Base-by-base conservation (phyloP, 768 basidiomycete genomes). In the Pleurotus pulmonarius region DNA sequence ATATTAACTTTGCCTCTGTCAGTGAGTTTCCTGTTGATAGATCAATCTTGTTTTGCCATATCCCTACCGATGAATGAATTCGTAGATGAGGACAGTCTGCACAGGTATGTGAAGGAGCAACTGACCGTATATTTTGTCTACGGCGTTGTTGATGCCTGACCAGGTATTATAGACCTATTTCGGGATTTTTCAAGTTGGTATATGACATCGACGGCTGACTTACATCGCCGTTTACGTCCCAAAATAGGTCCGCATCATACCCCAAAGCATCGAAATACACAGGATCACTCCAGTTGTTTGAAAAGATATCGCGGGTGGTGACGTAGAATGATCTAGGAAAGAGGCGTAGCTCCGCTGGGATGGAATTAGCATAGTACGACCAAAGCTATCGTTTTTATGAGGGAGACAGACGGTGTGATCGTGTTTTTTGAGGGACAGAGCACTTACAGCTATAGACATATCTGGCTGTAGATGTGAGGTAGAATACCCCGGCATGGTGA, bases 311-410 rank as follows among this genome's bases (percentile, higher is more conserved):
- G 22, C 65, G 64, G 1, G 74, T 75, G 15, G 62, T 72, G 5
- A 75, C 71, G 56, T 67, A 75, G 61, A 75, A 75, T 4, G 73
- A 72, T 13, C 74, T 64, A 22, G 74, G 74, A 55, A 75, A 74
- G 18, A 73, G 63, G 18, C 73, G 63, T 16, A 72, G 60, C 59
- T 74, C 74, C 13, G 67, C 72, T n/a, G 40, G 6, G 6, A 18
- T 29, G 6, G 29, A 29, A 24, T 60, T 5, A 61, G 48, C 8
- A 49, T 9, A 9, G 20, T 13, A 38, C 8, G 26, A 1, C 43
- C 6, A 39, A 46, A 13, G 18, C 15, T 20, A 16, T 16, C 29
- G 9, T 0, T 1, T 34, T 34, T 3, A 29, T 29, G 29, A 34
- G 29, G 29, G 0, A 34, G 29, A 0, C 8, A 34, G 29, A 34